A percentile compares a stretch with the other conserved stretches of the same genome.
These are phyloP conservation scores for Cytospora piceicola DNA, from an alignment of 2,329 filamentous ascomycete species.

Conservation along the genomic window DNA sequence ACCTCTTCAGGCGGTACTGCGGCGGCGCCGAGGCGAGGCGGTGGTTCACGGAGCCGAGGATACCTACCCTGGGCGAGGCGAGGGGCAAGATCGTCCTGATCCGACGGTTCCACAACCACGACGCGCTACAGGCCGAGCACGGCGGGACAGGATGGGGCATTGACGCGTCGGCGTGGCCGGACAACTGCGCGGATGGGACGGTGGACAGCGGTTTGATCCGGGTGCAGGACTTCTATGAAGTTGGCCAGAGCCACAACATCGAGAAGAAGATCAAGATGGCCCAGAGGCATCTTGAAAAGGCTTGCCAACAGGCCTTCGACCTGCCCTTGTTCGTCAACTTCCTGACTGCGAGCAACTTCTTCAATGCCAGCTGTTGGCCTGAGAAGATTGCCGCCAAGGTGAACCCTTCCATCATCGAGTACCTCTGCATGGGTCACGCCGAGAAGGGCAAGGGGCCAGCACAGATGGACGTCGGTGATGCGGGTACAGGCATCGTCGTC, in stretches of 20 bases:
- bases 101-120: conserved; percentile 74
- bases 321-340: conserved; percentile 88
- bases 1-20: conserved; percentile 75
- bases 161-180: conserved; percentile 73
- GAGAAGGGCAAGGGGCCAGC: conserved; percentile 54
- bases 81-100: conserved; percentile 84
- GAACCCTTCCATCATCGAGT: conserved; percentile 74
- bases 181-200: conserved; percentile 80
- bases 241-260: conserved; percentile 75
- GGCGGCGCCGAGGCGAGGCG: conserved; percentile 50
- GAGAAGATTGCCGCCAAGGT: conserved; percentile 86
- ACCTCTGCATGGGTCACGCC: conserved; percentile 62
- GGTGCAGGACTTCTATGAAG: conserved; percentile 94
- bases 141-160: conserved; percentile 59
- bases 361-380: conserved; percentile 89
- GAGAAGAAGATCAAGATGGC: conserved; percentile 77
- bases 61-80: conserved; percentile 78
- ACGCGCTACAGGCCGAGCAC: conserved; percentile 55
- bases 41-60: conserved; percentile 79
- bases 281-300: conserved; percentile 75
- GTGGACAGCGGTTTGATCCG: conserved; percentile 74
- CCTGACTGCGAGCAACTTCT: conserved; percentile 89
- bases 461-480: conserved; percentile 64
- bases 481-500: conserved; percentile 83
- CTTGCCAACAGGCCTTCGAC: conserved; percentile 56